These are phyloP conservation scores for Ramaria sp. DNA, from an alignment of 768 basidiomycete genomes.

Conservation along the genomic window DNA sequence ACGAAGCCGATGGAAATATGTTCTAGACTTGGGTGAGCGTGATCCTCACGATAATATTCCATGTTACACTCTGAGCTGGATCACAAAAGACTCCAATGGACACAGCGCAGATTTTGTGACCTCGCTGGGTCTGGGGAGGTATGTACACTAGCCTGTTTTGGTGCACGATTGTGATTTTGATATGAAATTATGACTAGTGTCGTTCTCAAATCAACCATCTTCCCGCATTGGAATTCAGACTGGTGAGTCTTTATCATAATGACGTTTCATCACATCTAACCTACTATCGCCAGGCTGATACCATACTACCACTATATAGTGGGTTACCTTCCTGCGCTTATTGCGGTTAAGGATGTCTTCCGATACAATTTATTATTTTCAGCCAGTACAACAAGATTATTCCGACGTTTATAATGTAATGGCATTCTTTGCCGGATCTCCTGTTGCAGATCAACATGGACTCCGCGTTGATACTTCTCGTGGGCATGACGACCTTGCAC, in stretches of 20 bases:
- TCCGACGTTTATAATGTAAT: constrained; percentile 61
- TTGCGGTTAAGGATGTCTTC: not conserved
- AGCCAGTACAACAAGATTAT: constrained; percentile 53
- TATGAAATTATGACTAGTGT: constrained; percentile 22
- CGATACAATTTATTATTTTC: not conserved
- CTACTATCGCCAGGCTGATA: constrained; percentile 12
- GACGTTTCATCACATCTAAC: not conserved
- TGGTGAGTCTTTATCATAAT: constrained; percentile 12
- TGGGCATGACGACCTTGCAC: constrained; percentile 43
- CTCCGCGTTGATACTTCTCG: constrained; percentile 17
- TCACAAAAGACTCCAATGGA: constrained; percentile 24
- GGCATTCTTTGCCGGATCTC: constrained; percentile 61
- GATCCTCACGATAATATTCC: not conserved
- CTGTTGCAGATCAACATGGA: not conserved
- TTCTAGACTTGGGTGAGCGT: not conserved
- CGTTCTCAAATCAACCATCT: constrained; percentile 60
- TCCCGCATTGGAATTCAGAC: constrained; percentile 54
- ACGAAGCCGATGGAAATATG: not conserved
- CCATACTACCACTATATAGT: constrained; percentile 28
- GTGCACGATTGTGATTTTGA: not conserved
- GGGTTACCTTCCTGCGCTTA: constrained; percentile 4
- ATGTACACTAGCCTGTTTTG: not conserved
- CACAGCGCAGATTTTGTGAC: constrained; percentile 13
- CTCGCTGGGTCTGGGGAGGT: not conserved
- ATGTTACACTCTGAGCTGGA: not conserved